Percentiles rank a stretch among this genome's conserved stretches.
These are phyloP conservation scores for Metroxylon sagu DNA, from an alignment of 176 grass and related monocot genomes.

Conservation along the genomic window DNA sequence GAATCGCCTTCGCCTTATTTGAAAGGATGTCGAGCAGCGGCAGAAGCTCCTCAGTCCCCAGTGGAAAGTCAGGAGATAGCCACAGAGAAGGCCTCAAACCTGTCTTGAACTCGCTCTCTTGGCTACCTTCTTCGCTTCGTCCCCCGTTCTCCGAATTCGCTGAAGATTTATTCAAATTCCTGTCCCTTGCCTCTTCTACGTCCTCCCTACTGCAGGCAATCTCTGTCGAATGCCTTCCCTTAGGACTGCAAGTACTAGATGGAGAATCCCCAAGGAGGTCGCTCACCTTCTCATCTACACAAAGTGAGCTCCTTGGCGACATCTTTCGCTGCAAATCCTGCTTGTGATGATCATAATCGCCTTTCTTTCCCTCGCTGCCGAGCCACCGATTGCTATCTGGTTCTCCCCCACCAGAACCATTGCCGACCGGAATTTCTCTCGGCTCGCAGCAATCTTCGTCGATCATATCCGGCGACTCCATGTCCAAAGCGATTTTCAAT, in stretches of 20 bases:
- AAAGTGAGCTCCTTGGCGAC: too few species aligned
- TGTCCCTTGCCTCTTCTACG: too few species aligned
- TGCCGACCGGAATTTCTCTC: not conserved
- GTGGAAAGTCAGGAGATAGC: conserved; percentile 11
- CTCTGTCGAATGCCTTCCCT: too few species aligned
- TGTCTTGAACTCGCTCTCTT: not conserved
- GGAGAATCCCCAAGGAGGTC: too few species aligned
- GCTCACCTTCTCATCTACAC: too few species aligned
- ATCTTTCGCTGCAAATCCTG: too few species aligned
- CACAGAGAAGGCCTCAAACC: conserved; percentile 2
- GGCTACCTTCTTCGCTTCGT: not conserved
- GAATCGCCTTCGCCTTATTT: conserved; percentile 13
- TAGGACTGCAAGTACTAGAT: too few species aligned
- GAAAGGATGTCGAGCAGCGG: conserved; percentile 12
- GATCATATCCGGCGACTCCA: too few species aligned
- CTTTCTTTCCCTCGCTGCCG: not conserved
- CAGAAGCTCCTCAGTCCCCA: conserved; percentile 3
- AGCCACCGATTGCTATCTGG: not conserved
- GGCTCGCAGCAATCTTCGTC: conserved; percentile 2
- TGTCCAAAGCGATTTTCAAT: too few species aligned
- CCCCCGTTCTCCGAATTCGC: not conserved
- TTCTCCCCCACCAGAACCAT: not conserved
- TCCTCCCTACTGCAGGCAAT: too few species aligned
- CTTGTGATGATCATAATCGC: too few species aligned
- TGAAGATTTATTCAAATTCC: too few species aligned